These are phyloP conservation scores for Yarrowia sp. DNA, from an alignment of 805 yeast species.

Conservation along the genomic window DNA sequence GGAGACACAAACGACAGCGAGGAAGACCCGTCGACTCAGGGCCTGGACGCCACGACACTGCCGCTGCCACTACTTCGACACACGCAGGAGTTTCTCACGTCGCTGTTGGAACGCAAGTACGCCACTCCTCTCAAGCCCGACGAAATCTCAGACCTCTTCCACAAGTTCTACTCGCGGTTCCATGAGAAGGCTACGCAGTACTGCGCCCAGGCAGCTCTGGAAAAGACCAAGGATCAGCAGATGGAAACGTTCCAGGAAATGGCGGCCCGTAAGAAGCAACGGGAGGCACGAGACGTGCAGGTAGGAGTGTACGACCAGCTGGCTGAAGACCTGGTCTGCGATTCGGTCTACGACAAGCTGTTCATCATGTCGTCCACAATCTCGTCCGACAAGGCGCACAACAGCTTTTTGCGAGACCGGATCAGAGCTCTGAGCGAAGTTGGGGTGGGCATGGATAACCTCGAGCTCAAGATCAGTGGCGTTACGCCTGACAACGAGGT, in stretches of 20 bases:
- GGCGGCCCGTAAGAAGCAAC: slow-evolving; percentile 47
- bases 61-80: slow-evolving; percentile 42
- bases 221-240: slow-evolving; percentile 40
- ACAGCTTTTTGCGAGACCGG: slow-evolving; percentile 45
- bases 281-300: slow-evolving; percentile 45
- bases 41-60: slow-evolving; percentile 33
- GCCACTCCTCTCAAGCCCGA: slow-evolving; percentile 51
- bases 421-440: slow-evolving; percentile 46
- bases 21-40: slow-evolving; percentile 9
- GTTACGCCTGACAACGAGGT: slow-evolving; percentile 41
- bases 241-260: slow-evolving; percentile 50
- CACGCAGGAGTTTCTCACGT: slow-evolving; percentile 45
- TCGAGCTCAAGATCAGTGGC: slow-evolving; percentile 46
- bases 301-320: slow-evolving; percentile 47
- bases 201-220: slow-evolving; percentile 39
- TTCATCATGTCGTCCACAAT: slow-evolving; percentile 47
- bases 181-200: slow-evolving; percentile 46
- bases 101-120: slow-evolving; percentile 52
- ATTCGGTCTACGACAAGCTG: slow-evolving; percentile 50
- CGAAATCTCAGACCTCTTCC: slow-evolving; percentile 52
- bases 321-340: slow-evolving; percentile 52
- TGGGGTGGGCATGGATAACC: slow-evolving; percentile 46
- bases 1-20: background rate
- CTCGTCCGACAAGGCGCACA: slow-evolving; percentile 45
- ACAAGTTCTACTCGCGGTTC: slow-evolving; percentile 51